Conservation (phyloP, 805 yeast species). For the Ogataea polymorpha region DNA sequence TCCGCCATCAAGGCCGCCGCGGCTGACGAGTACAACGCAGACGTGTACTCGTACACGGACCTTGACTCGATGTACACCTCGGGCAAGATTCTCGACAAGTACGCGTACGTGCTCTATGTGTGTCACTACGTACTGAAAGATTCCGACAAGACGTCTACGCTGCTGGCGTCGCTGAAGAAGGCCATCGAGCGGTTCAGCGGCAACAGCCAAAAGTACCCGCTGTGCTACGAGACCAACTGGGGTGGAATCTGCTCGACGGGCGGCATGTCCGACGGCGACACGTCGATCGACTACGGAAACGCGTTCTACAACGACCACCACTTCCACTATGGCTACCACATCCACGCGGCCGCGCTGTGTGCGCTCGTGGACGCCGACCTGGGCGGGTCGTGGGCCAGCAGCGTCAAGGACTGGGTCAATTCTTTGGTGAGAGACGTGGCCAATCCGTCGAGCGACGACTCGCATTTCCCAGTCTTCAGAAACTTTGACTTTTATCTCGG, state of each 20-base stretch:
- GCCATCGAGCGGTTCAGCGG: conserved; percentile 66
- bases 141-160: conserved; percentile 42
- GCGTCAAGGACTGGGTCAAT: conserved; percentile 54
- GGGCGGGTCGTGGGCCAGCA: conserved; percentile 49
- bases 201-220: conserved; percentile 66
- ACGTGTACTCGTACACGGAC: conserved; percentile 42
- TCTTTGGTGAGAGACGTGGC: conserved; percentile 60
- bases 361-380: conserved; percentile 49
- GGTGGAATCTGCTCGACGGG: conserved; percentile 72
- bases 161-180: conserved; percentile 54
- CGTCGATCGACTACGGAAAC: conserved; percentile 67
- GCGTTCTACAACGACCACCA: conserved; percentile 73
- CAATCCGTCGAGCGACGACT: conserved; percentile 49
- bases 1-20: conserved; percentile 34
- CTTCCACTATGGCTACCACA: conserved; percentile 73
- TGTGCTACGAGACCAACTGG: conserved; percentile 74
- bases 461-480: conserved; percentile 57
- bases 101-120: conserved; percentile 76
- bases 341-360: conserved; percentile 65
- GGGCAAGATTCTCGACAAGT: conserved; percentile 86
- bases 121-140: conserved; percentile 63
- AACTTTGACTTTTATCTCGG: conserved; percentile 65
- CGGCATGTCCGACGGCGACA: conserved; percentile 40
- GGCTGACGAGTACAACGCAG: conserved; percentile 37
- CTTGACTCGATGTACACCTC: conserved; percentile 62